Evolutionary conservation across 2,329 filamentous ascomycete genomes (phyloP).

Genomic region (Mycosphaerelloides madeirae): DNA sequence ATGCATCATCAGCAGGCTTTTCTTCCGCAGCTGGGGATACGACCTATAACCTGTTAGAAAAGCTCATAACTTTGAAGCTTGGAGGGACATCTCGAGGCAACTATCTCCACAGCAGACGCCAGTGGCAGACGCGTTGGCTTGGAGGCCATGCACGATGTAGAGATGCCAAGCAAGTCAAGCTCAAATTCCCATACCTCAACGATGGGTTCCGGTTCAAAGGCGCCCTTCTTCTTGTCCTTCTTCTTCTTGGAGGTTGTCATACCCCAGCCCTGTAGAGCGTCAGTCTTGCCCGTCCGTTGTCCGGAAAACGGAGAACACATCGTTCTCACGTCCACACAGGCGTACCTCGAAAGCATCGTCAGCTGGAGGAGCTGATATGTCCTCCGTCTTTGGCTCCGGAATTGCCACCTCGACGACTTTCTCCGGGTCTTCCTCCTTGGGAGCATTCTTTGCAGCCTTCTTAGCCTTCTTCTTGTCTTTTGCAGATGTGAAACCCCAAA

Average conservation of each 20-base stretch:
- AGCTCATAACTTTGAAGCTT: too few relatives aligned
- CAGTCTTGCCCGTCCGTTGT: too few relatives aligned
- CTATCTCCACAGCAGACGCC: too few relatives aligned
- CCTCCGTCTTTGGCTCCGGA: constrained; percentile 14
- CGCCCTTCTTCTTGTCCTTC: constrained; percentile 28
- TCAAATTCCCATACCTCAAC: constrained; percentile 7
- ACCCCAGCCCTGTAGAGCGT: constrained; percentile 19
- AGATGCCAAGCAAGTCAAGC: too few relatives aligned
- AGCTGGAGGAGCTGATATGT: constrained; percentile 16
- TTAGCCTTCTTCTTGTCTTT: constrained; percentile 46
- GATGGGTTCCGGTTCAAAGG: constrained; percentile 26
- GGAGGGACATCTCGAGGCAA: too few relatives aligned
- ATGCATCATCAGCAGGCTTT: constrained; percentile 25
- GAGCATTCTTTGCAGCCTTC: constrained; percentile 44
- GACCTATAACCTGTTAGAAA: neutral
- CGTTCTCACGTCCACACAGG: constrained; percentile 19
- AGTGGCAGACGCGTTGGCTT: too few relatives aligned
- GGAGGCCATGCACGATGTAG: too few relatives aligned
- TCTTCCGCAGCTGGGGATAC: constrained; percentile 20
- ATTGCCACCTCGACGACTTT: constrained; percentile 23
- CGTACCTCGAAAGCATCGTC: constrained; percentile 13
- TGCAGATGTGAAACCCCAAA: constrained; percentile 33
- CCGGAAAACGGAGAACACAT: constrained; percentile 4
- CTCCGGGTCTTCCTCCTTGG: constrained; percentile 24
- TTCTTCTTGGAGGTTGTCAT: constrained; percentile 25